Base-by-base conservation (phyloP, 2,329 filamentous ascomycete genomes). In the Truncatella angustata region DNA sequence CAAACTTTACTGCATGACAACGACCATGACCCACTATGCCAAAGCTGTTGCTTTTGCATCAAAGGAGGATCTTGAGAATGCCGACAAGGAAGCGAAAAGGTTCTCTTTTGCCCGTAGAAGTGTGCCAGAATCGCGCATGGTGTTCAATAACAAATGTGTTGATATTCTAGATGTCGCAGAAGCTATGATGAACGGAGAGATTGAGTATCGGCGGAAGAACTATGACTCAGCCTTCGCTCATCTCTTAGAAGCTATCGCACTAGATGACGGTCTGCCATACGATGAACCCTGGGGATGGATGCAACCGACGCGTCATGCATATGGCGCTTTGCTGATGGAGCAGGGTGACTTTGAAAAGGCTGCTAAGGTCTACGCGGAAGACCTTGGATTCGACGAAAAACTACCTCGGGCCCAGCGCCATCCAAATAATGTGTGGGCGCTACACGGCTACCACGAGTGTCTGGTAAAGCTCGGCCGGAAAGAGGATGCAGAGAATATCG, bases 271-370 rank as follows among this genome's bases (percentile, higher is more conserved):
- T 0, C 73, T 91, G 24, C 82, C 82, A 0, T 91, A 88, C 55
- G 84, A 86, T 45, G 88, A 91, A 63, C 88, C 88, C 0, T 90
- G 87, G 87, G 85, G 85, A 0, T 91, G 87, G 87, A 90, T 91
- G 86, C 85, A 88, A 62, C 87, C 87, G 0, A 80, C 82, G 0
- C 74, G 86, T 3, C 87, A 91, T 65, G 87, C 87, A 0, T 86
- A 86, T 47, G 87, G 84, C 1, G 87, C 87, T 0, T 71, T 91
- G 3, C 64, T 89, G 26, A 73, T 89, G 11, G 87, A 91, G 62
- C 86, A 87, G 60, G 82, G 79, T 0, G 71, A 70, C n/a, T 70
- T 80, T 0, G 73, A 79, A 21, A 73, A 86, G 45, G 84, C 85
- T 0, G 68, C 75, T 2, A 72, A 63, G 1, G 76, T 84, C 1